These are phyloP conservation scores for Pseudoscleropodium purum DNA, from an alignment of 225 moss, liverwort and hornwort species.

Conservation along the genomic window DNA sequence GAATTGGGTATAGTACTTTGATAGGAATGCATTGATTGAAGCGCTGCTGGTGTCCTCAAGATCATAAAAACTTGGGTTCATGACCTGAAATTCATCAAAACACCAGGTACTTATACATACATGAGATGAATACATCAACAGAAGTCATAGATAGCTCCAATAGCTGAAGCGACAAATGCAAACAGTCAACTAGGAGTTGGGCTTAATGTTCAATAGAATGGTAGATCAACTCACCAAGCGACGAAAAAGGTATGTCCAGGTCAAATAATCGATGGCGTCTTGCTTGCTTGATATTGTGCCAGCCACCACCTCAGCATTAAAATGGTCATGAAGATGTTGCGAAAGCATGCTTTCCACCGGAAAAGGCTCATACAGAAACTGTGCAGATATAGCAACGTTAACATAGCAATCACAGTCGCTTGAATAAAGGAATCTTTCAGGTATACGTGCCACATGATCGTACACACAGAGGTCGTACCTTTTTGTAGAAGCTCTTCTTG, in stretches of 20 bases:
- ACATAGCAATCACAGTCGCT: background rate
- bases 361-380: slow-evolving; percentile 99
- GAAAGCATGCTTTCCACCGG: slow-evolving; percentile 97
- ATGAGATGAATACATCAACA: background rate
- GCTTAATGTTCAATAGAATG: background rate
- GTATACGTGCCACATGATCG: background rate
- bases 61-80: slow-evolving; percentile 96
- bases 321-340: slow-evolving; percentile 94
- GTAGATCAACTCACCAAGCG: slow-evolving; percentile 59
- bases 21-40: slow-evolving; percentile 70
- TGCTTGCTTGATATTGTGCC: slow-evolving; percentile 97
- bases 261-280: slow-evolving; percentile 95
- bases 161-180: background rate
- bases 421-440: background rate
- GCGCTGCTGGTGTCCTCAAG: slow-evolving; percentile 81
- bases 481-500: slow-evolving; percentile 98
- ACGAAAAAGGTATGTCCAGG: slow-evolving; percentile 97
- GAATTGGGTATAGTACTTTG: slow-evolving; percentile 43
- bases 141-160: background rate
- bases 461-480: slow-evolving; percentile 33
- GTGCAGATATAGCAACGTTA: slow-evolving; percentile 3
- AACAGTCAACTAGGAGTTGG: background rate
- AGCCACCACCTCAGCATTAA: slow-evolving; percentile 96
- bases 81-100: slow-evolving; percentile 51
- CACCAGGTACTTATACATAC: background rate